Evolutionary conservation across 352 stramenopile genomes (phyloP), one percentile per base, ranked within the genome.

Genomic region (Pythium periplocum): DNA sequence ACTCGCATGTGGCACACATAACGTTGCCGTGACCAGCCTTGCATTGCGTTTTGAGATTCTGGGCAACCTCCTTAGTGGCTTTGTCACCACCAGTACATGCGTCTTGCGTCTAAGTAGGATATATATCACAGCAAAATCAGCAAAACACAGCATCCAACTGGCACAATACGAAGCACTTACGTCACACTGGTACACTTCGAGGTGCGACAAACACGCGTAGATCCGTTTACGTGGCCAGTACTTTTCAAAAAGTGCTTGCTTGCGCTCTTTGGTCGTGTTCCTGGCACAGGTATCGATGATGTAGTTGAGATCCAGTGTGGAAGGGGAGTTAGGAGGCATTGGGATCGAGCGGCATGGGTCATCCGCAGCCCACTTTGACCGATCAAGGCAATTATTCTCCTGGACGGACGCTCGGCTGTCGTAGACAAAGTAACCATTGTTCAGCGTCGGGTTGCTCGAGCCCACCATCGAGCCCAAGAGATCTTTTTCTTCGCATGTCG

Each of bases 121-220:
- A 60, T 33, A 44, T 17, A 26, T 26, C 17, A 26, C 17, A 26
- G 5, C 10, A 55, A 6, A 49, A 43, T 4, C 2, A 45, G 35
- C 12, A 34, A 51, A 9, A 5, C 41, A 35, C 17, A 42, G 11
- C 11, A 36, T 47, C 10, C 4, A 44, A 32, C n/a, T 1, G 12
- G 51, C 33, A 30, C 4, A 36, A 48, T 11, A 32, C 4, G 3
- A 33, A 34, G 4, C 1, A 62, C 73, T 55, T 74, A 89, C 78
- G 49, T 83, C 69, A 42, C 80, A 90, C 0, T 50, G 11, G 38
- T 88, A 90, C 33, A 80, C 87, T 53, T 87, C 77, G 12, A 73
- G 68, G 5, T 62, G 54, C 6, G 77, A 78, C 2, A 87, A 55
- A 12, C 80, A 90, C 8, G 73, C 69, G 53, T 79, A 90, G 9